Percentiles rank a stretch among this genome's conserved stretches.
These are phyloP conservation scores for Colletotrichum filicis DNA, from an alignment of 2,329 filamentous ascomycete genomes.

Conservation along the genomic window DNA sequence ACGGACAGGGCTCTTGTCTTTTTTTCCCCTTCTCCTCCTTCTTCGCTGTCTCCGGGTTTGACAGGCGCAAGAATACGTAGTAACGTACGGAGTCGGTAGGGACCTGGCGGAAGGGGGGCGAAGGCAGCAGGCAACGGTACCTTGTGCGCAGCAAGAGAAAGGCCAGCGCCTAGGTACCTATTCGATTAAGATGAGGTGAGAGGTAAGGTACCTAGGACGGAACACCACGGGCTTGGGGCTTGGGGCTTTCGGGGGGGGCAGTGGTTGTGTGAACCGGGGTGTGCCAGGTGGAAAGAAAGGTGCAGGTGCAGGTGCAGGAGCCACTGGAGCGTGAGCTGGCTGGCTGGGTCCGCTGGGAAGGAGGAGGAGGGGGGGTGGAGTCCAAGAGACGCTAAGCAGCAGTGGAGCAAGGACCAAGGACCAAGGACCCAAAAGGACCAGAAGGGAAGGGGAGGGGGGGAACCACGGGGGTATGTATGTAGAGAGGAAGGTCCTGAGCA, in stretches of 20 bases:
- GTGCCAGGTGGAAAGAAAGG: slow-evolving; percentile 17
- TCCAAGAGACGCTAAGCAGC: slow-evolving; percentile 8
- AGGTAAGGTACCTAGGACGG: not conserved
- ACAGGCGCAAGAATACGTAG: slow-evolving; percentile 15
- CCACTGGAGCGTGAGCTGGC: not conserved
- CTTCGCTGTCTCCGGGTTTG: slow-evolving; percentile 34
- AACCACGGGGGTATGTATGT: not conserved
- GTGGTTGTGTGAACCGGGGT: slow-evolving; percentile 7
- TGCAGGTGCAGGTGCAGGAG: slow-evolving; percentile 11
- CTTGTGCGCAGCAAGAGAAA: slow-evolving; percentile 4
- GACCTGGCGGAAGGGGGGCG: not conserved
- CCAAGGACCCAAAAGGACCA: slow-evolving; percentile 17
- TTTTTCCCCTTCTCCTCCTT: slow-evolving; percentile 16
- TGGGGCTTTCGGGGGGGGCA: slow-evolving; percentile 3
- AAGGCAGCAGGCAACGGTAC: slow-evolving; percentile 2
- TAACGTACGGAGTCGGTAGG: not conserved
- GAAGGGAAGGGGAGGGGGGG: not conserved
- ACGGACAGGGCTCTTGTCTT: slow-evolving; percentile 40
- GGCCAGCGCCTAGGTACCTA: not conserved
- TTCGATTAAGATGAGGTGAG: too few species aligned
- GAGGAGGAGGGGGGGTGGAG: slow-evolving; percentile 19
- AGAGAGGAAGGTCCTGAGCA: not conserved
- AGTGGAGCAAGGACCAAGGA: slow-evolving; percentile 19
- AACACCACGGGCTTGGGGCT: not conserved
- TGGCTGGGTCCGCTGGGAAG: not conserved